Percentiles rank a stretch among this genome's conserved stretches.
Evolutionary conservation across 495 filamentous ascomycete species (phyloP).

Genomic region (Trichocladium uniseriatum): DNA sequence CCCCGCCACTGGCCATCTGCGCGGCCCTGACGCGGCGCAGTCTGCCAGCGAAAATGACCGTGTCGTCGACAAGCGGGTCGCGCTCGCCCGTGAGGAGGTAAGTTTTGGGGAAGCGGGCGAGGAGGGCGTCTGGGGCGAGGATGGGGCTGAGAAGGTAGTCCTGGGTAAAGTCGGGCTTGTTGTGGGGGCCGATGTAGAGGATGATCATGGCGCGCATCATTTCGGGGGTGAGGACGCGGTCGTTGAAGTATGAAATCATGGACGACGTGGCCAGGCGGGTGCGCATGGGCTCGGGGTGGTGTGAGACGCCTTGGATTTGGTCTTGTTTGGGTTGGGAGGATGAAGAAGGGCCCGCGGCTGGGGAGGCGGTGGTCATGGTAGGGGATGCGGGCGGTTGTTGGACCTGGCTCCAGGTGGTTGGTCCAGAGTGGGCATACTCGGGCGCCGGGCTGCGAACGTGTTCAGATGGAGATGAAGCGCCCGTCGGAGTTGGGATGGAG

Average conservation of each 20-base stretch:
- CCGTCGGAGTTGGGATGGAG: not conserved
- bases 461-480: not conserved
- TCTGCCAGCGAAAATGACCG: slow-evolving; percentile 86
- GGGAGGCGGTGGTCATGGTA: not conserved
- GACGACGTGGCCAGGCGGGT: slow-evolving; percentile 84
- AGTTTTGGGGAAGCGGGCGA: slow-evolving; percentile 79
- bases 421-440: slow-evolving; percentile 36
- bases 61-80: slow-evolving; percentile 93
- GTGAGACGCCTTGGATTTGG: slow-evolving; percentile 24
- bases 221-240: slow-evolving; percentile 88
- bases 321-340: not conserved
- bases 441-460: slow-evolving; percentile 27
- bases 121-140: slow-evolving; percentile 72
- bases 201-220: slow-evolving; percentile 99
- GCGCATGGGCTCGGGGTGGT: slow-evolving; percentile 56
- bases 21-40: slow-evolving; percentile 73
- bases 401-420: slow-evolving; percentile 29
- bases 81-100: slow-evolving; percentile 92
- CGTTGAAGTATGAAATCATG: slow-evolving; percentile 97
- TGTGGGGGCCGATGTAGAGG: slow-evolving; percentile 87
- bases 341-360: slow-evolving; percentile 11
- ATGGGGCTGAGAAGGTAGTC: slow-evolving; percentile 87
- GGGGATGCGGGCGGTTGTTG: slow-evolving; percentile 12
- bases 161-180: slow-evolving; percentile 82
- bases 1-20: slow-evolving; percentile 28